A percentile compares a stretch with the other conserved stretches of the same genome.
Evolutionary conservation across 2,329 filamentous ascomycete species (phyloP).

Genomic region (Ascochyta lentis): DNA sequence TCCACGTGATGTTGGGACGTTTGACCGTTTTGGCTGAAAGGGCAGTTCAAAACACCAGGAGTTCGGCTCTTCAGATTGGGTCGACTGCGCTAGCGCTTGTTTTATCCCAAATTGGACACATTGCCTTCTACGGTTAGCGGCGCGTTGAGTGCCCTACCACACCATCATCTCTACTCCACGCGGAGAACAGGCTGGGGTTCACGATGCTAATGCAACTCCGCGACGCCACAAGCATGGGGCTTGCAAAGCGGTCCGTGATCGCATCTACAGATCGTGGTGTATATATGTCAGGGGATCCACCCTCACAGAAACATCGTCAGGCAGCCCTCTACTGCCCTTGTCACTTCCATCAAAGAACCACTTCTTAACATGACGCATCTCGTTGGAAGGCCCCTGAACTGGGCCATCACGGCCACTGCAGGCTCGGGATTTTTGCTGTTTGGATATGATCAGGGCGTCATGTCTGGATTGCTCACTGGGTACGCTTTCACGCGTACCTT

Average conservation of each 20-base stretch:
- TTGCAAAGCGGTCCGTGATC: background rate
- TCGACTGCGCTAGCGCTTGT: background rate
- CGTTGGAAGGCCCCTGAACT: background rate
- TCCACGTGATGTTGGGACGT: background rate
- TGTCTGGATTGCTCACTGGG: conserved; percentile 70
- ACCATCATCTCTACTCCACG: background rate
- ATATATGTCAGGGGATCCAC: background rate
- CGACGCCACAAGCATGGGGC: background rate
- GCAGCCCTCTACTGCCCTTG: background rate
- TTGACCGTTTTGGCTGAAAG: background rate
- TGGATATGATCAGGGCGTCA: conserved; percentile 70
- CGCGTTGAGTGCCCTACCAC: conserved; percentile 17
- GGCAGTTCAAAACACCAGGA: background rate
- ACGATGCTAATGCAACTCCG: background rate
- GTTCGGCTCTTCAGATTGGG: background rate
- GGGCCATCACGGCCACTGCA: conserved; percentile 7
- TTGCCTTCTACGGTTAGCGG: background rate
- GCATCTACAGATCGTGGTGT: background rate
- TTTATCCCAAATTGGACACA: background rate
- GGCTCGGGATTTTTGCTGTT: conserved; percentile 33
- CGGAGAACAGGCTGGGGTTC: background rate
- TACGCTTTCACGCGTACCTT: conserved; percentile 57
- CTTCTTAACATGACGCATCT: background rate
- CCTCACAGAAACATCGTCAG: background rate
- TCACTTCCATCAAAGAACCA: background rate